phyloP scores from a whole-genome alignment of 495 filamentous ascomycete genomes.

The Neurospora africana region DNA sequence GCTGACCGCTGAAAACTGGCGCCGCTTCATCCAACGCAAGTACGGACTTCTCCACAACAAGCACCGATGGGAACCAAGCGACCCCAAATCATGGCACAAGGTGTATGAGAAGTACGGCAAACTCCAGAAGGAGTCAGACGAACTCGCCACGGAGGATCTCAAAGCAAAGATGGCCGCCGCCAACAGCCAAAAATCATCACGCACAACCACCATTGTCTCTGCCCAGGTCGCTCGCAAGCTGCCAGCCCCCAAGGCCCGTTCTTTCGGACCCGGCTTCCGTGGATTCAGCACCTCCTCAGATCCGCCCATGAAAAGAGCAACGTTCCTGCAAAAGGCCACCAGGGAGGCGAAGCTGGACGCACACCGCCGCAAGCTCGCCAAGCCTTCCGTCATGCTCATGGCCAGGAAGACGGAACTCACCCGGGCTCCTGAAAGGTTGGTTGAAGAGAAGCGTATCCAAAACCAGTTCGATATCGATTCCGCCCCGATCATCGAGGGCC shows the following conservation, averaged over 20 bases:
- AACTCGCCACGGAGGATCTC: constrained; percentile 36
- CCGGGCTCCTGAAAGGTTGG: constrained; percentile 27
- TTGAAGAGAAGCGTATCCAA: constrained; percentile 22
- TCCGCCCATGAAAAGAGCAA: constrained; percentile 4
- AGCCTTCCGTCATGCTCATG: constrained; percentile 11
- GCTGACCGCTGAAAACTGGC: constrained; percentile 23
- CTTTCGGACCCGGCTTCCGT: background rate
- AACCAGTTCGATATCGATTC: constrained; percentile 13
- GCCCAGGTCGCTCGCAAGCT: constrained; percentile 12
- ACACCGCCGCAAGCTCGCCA: constrained; percentile 13
- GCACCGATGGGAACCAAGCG: constrained; percentile 18
- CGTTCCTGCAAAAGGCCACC: constrained; percentile 10
- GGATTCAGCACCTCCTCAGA: background rate
- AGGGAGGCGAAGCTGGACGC: constrained; percentile 4
- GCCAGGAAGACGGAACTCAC: constrained; percentile 20
- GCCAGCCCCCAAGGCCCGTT: constrained; percentile 2
- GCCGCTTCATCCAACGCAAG: constrained; percentile 27
- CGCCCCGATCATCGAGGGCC: constrained; percentile 1
- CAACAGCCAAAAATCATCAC: constrained; percentile 20
- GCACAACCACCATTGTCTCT: constrained; percentile 18
- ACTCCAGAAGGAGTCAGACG: constrained; percentile 38
- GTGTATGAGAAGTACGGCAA: constrained; percentile 29
- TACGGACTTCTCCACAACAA: constrained; percentile 16
- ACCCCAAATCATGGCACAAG: constrained; percentile 26
- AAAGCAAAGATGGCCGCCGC: constrained; percentile 15